Evolutionary conservation across 352 stramenopile genomes (phyloP).

Genomic region (Globisporangium middletonii): DNA sequence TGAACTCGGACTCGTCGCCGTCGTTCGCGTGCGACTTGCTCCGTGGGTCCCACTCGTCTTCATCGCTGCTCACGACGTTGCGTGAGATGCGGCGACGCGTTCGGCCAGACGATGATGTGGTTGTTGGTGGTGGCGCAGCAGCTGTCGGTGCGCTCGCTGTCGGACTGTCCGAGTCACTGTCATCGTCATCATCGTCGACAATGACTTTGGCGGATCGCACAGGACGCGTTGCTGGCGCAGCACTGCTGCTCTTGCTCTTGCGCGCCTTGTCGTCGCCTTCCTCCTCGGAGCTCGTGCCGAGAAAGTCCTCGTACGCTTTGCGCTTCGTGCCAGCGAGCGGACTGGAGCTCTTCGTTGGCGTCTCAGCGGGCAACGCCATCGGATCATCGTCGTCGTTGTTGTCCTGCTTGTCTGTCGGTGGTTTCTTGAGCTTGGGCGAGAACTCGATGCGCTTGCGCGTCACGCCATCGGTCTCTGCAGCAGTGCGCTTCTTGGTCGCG

Average conservation of each 20-base stretch:
- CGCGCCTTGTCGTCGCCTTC: slow-evolving; percentile 27
- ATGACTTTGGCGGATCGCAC: slow-evolving; percentile 34
- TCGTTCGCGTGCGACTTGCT: slow-evolving; percentile 37
- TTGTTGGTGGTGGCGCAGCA: background rate
- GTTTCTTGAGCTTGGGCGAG: slow-evolving; percentile 36
- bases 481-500: slow-evolving; percentile 4
- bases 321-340: slow-evolving; percentile 19
- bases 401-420: background rate
- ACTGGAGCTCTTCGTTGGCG: background rate
- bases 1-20: slow-evolving; percentile 48
- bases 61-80: slow-evolving; percentile 39
- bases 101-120: slow-evolving; percentile 7
- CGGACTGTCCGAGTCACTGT: slow-evolving; percentile 59
- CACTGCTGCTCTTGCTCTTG: slow-evolving; percentile 11
- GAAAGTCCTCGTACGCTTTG: slow-evolving; percentile 69
- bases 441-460: slow-evolving; percentile 71
- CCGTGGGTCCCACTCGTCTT: slow-evolving; percentile 41
- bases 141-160: background rate
- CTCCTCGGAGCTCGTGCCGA: slow-evolving; percentile 65
- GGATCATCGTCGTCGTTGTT: background rate
- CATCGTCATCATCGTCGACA: slow-evolving; percentile 73
- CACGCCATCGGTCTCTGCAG: background rate
- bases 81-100: slow-evolving; percentile 19
- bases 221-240: slow-evolving; percentile 3
- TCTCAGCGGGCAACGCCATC: background rate